Conservation (phyloP, 805 yeast species). For the Nakazawaea wyomingensis region DNA sequence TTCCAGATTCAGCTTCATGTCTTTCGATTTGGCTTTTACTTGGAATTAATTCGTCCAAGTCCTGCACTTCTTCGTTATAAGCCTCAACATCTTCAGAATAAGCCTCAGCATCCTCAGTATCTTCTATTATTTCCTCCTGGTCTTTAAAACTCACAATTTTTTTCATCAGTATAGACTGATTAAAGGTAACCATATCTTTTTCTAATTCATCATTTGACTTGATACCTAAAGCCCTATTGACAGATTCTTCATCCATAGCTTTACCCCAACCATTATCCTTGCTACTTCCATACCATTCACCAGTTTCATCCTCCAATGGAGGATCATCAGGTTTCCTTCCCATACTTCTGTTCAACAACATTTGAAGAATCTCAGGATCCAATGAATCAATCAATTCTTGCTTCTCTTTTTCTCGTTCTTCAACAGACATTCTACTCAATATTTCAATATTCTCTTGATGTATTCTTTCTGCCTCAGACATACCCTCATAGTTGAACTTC, state of each 20-base stretch:
- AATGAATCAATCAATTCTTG: conserved; percentile 61
- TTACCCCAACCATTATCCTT: conserved; percentile 29
- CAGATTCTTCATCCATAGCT: conserved; percentile 25
- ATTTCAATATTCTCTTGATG: conserved; percentile 69
- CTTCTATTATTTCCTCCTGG: neutral
- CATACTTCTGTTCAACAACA: conserved; percentile 52
- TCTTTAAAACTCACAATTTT: neutral
- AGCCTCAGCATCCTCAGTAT: conserved; percentile 30
- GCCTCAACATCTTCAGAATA: conserved; percentile 29
- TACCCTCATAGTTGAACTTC: conserved; percentile 15
- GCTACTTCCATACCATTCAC: conserved; percentile 28
- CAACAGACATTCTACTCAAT: conserved; percentile 56
- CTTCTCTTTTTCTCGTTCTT: conserved; percentile 59
- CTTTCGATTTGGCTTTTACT: conserved; percentile 27
- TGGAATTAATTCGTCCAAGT: conserved; percentile 41
- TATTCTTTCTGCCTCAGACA: conserved; percentile 66
- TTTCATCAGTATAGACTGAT: neutral
- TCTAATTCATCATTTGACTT: conserved; percentile 12
- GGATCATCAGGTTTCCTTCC: conserved; percentile 31
- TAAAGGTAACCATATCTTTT: conserved; percentile 21
- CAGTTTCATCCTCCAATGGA: conserved; percentile 20
- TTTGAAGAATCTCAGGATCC: conserved; percentile 63
- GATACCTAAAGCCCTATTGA: conserved; percentile 24
- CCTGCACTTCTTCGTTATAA: conserved; percentile 32
- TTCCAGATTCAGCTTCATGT: conserved; percentile 34